A percentile compares a stretch with the other conserved stretches of the same genome.
Conservation (phyloP, 2,329 filamentous ascomycete species). For the Pseudogymnoascus sp. region DNA sequence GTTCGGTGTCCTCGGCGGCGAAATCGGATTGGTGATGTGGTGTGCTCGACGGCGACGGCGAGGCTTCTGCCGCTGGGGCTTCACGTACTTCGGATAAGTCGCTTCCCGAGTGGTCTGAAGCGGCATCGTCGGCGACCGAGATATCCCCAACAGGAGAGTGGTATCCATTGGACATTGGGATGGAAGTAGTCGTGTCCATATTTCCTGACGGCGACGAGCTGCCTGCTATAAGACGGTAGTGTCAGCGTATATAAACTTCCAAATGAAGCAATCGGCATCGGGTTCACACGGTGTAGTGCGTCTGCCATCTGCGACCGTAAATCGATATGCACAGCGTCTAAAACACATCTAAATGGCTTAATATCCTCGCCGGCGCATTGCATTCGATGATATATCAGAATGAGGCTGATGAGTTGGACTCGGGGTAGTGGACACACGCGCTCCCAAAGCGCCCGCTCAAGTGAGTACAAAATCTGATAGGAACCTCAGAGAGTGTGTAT, state of each 20-base stretch:
- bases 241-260: conserved; percentile 13
- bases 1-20: conserved; percentile 27
- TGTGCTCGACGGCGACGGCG: conserved; percentile 40
- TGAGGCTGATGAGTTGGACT: conserved; percentile 11
- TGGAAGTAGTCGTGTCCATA: conserved; percentile 56
- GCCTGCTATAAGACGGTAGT: conserved; percentile 51
- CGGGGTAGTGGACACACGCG: neutral
- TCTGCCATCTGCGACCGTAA: neutral
- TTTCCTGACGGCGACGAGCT: conserved; percentile 57
- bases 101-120: conserved; percentile 59
- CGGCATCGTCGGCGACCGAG: conserved; percentile 35
- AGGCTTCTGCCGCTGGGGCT: conserved; percentile 44
- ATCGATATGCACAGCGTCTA: neutral
- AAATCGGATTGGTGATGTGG: conserved; percentile 32
- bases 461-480: neutral
- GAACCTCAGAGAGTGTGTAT: neutral
- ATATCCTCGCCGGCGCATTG: conserved; percentile 12
- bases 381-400: conserved; percentile 8
- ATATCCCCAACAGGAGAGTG: conserved; percentile 46
- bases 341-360: neutral
- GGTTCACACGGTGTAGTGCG: neutral
- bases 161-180: conserved; percentile 63
- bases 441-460: conserved; percentile 1
- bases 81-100: conserved; percentile 69
- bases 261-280: conserved; percentile 4